A percentile compares a stretch with the other conserved stretches of the same genome.
phyloP scores from a whole-genome alignment of 2,329 filamentous ascomycete genomes.

The Xylaria sp. region DNA sequence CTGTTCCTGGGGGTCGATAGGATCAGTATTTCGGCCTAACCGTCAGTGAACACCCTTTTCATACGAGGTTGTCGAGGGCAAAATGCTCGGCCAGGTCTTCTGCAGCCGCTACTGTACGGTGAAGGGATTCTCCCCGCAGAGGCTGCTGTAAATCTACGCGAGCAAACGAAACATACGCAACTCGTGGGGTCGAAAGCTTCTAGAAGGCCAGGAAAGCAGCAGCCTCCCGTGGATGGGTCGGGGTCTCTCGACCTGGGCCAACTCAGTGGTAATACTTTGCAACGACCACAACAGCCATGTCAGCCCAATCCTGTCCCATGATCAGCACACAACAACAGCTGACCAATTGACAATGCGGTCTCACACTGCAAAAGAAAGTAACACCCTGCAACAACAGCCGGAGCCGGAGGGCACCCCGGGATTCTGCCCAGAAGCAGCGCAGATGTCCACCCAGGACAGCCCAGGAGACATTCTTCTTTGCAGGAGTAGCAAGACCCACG shows the following conservation, averaged over 20 bases:
- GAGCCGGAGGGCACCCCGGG: neutral
- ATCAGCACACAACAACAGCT: slow-evolving; percentile 21
- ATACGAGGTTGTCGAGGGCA: neutral
- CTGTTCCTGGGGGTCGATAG: slow-evolving; percentile 3
- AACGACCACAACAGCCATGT: slow-evolving; percentile 6
- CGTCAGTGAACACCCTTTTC: neutral
- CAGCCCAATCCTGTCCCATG: slow-evolving; percentile 23
- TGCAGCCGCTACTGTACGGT: slow-evolving; percentile 3
- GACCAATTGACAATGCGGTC: slow-evolving; percentile 28
- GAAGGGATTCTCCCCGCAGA: slow-evolving; percentile 2
- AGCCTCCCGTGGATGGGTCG: neutral
- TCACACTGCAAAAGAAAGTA: slow-evolving; percentile 21
- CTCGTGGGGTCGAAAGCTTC: slow-evolving; percentile 28
- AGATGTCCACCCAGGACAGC: neutral
- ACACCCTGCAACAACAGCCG: slow-evolving; percentile 14
- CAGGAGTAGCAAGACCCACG: slow-evolving; percentile 27
- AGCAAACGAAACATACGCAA: slow-evolving; percentile 8
- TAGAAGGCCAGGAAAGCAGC: slow-evolving; percentile 21
- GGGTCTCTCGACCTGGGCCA: slow-evolving; percentile 1
- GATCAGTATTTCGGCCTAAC: slow-evolving; percentile 3
- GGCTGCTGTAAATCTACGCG: slow-evolving; percentile 1
- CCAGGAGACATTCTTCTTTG: slow-evolving; percentile 7
- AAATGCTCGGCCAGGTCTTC: neutral
- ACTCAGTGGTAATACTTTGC: neutral
- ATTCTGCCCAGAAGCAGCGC: neutral